Conservation (phyloP, 139 green algal genomes). For the Picochlorum sp. region DNA sequence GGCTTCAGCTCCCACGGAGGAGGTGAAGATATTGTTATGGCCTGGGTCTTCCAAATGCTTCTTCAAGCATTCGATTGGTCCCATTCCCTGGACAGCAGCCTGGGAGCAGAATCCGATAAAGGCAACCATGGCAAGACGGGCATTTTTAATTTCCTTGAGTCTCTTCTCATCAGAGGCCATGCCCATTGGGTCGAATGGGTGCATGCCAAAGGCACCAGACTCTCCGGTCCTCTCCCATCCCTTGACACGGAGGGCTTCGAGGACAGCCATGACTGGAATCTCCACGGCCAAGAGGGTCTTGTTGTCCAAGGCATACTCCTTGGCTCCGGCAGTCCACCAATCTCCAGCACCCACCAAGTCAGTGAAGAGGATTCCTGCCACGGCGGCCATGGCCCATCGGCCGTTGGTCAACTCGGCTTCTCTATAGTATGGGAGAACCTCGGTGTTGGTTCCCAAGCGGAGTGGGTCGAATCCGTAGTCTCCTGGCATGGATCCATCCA, state of each 20-base stretch:
- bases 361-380: conserved; percentile 62
- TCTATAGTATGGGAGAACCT: conserved; percentile 41
- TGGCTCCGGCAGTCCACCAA: conserved; percentile 70
- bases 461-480: conserved; percentile 35
- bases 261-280: conserved; percentile 54
- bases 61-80: conserved; percentile 75
- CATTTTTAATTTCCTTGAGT: conserved; percentile 97
- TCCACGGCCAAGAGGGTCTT: conserved; percentile 55
- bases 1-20: conserved; percentile 64
- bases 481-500: conserved; percentile 7
- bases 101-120: conserved; percentile 81
- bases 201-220: conserved; percentile 20
- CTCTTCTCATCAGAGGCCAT: conserved; percentile 54
- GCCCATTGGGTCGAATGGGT: conserved; percentile 32
- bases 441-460: conserved; percentile 20
- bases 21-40: conserved; percentile 89
- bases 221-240: conserved; percentile 77
- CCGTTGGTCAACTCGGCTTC: conserved; percentile 86
- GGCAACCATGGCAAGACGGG: conserved; percentile 70
- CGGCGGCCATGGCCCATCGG: conserved; percentile 82
- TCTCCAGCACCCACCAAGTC: conserved; percentile 47
- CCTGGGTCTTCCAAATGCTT: conserved; percentile 71
- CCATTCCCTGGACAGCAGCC: conserved; percentile 61
- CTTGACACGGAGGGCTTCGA: conserved; percentile 76
- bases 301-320: conserved; percentile 33